Conservation (phyloP, 2,329 filamentous ascomycete species). For the Nothomitra cinnamomea region DNA sequence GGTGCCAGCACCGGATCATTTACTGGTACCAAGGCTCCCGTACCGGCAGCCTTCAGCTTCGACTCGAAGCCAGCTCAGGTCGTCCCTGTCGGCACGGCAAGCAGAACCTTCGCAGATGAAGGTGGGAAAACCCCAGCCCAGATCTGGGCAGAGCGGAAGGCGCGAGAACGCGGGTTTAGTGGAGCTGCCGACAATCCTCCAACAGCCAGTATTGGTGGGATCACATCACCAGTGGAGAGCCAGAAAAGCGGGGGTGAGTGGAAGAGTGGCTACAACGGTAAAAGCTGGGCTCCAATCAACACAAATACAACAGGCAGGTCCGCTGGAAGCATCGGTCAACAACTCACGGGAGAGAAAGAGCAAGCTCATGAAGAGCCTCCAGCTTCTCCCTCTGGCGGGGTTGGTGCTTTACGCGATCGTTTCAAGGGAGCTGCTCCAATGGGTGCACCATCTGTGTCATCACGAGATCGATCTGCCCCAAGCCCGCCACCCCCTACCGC, state of each 20-base stretch:
- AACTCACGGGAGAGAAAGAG: slow-evolving; percentile 44
- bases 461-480: slow-evolving; percentile 19
- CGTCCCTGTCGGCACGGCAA: slow-evolving; percentile 59
- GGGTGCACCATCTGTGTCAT: slow-evolving; percentile 30
- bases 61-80: slow-evolving; percentile 42
- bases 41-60: slow-evolving; percentile 51
- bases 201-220: slow-evolving; percentile 19
- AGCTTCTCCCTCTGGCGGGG: slow-evolving; percentile 41
- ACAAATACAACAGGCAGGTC: slow-evolving; percentile 54
- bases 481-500: slow-evolving; percentile 47
- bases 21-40: slow-evolving; percentile 74
- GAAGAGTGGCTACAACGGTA: slow-evolving; percentile 84
- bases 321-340: slow-evolving; percentile 32
- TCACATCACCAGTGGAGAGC: slow-evolving; percentile 38
- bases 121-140: slow-evolving; percentile 95
- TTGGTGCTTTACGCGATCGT: slow-evolving; percentile 62
- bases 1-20: slow-evolving; percentile 52
- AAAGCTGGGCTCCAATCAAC: slow-evolving; percentile 75
- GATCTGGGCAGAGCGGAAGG: slow-evolving; percentile 95
- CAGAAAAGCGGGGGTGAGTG: slow-evolving; percentile 64
- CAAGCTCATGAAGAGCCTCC: slow-evolving; percentile 31
- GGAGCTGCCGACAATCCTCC: slow-evolving; percentile 34
- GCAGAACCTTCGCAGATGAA: slow-evolving; percentile 84
- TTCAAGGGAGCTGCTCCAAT: slow-evolving; percentile 66
- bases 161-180: slow-evolving; percentile 46